Conservation (phyloP, 2,329 filamentous ascomycete species). For the Trichophyton simii region DNA sequence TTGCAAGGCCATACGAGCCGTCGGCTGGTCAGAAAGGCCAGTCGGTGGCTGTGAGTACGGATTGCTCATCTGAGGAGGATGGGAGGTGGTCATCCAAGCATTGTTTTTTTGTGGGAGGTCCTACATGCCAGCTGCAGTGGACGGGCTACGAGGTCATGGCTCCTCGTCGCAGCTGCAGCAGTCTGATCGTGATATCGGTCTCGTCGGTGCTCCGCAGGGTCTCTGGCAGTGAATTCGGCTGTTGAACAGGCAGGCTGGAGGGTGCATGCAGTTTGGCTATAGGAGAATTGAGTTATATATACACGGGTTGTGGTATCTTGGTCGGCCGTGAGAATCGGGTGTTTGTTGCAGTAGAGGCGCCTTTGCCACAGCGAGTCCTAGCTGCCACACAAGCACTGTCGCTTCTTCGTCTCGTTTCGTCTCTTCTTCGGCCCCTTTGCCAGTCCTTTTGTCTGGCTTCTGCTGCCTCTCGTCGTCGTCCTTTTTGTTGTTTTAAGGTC, state of each 20-base stretch:
- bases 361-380: neutral
- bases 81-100: constrained; percentile 20
- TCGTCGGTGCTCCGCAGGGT: neutral
- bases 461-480: neutral
- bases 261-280: neutral
- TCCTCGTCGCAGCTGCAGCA: neutral
- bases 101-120: constrained; percentile 22
- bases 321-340: neutral
- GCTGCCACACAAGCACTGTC: neutral
- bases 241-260: neutral
- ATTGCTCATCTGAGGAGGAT: constrained; percentile 27
- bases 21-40: neutral
- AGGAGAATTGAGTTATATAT: constrained; percentile 2
- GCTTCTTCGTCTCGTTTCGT: neutral
- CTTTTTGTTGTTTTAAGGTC: neutral
- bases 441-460: neutral
- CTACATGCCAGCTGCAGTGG: constrained; percentile 22
- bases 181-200: neutral
- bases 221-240: neutral
- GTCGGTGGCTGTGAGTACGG: constrained; percentile 1
- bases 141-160: constrained; percentile 13
- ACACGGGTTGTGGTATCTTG: neutral
- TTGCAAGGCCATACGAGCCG: neutral
- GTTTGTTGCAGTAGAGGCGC: neutral
- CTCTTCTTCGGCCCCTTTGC: neutral